Evolutionary conservation across 345 rosid species (phyloP).

Genomic region (Rhizophora apiculata): DNA sequence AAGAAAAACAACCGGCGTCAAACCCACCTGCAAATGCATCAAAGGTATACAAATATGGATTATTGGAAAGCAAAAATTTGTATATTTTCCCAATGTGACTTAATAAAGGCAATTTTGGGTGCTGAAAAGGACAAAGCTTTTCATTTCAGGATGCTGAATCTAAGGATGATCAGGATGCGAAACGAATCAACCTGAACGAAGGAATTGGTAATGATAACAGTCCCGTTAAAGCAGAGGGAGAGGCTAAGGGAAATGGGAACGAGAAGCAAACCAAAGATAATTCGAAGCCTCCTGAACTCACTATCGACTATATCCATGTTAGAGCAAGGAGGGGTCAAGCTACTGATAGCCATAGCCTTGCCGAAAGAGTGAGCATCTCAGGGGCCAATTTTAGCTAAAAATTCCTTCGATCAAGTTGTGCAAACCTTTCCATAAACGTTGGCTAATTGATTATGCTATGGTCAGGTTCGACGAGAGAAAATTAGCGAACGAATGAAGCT

Average conservation of each 20-base stretch:
- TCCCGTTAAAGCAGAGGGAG: constrained; percentile 38
- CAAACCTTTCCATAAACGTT: constrained; percentile 6
- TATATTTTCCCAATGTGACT: neutral
- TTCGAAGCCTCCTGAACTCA: constrained; percentile 58
- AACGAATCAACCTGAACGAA: constrained; percentile 33
- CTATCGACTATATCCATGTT: constrained; percentile 85
- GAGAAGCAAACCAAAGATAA: constrained; percentile 22
- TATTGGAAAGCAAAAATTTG: neutral
- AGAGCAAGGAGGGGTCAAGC: constrained; percentile 98
- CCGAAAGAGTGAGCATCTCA: constrained; percentile 70
- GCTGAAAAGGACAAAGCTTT: neutral
- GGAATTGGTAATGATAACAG: constrained; percentile 28
- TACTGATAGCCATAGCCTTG: constrained; percentile 92
- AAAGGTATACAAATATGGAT: constrained; percentile 25
- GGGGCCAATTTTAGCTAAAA: neutral
- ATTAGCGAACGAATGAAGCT: constrained; percentile 95
- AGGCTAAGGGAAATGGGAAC: constrained; percentile 16
- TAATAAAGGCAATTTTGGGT: neutral
- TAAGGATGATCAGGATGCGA: constrained; percentile 33
- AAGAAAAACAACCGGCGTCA: constrained; percentile 39
- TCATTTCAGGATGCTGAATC: constrained; percentile 36
- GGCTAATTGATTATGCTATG: neutral
- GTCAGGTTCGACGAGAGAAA: constrained; percentile 86
- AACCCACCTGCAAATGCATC: constrained; percentile 21
- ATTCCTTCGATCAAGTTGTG: neutral